These are phyloP conservation scores for Ammopiptanthus mongolicus DNA, from an alignment of 306 rosid genomes.

Conservation along the genomic window DNA sequence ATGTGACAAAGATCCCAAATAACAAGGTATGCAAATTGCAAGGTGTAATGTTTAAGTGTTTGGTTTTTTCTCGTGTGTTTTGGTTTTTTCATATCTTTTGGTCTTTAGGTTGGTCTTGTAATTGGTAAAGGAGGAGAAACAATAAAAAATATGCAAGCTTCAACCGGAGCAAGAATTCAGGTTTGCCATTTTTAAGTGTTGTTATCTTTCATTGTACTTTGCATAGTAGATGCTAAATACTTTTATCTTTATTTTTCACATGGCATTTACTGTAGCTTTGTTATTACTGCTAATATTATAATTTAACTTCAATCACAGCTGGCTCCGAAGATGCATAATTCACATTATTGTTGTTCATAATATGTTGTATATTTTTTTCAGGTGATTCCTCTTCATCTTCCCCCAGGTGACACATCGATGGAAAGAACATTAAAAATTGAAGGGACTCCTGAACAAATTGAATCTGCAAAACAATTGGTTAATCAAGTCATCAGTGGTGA, in stretches of 20 bases:
- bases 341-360: background rate
- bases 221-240: background rate
- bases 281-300: background rate
- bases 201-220: background rate
- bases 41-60: background rate
- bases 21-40: conserved; percentile 55
- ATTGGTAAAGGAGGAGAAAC: conserved; percentile 99
- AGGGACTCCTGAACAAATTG: conserved; percentile 86
- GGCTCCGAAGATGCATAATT: background rate
- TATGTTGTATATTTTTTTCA: conserved; percentile 15
- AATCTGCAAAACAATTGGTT: conserved; percentile 81
- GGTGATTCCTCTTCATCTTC: conserved; percentile 98
- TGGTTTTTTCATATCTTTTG: background rate
- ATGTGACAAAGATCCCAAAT: conserved; percentile 72
- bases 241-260: background rate
- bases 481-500: conserved; percentile 82
- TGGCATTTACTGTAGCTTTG: background rate
- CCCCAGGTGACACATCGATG: conserved; percentile 83
- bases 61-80: background rate
- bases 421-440: conserved; percentile 92
- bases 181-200: conserved; percentile 30
- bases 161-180: conserved; percentile 92
- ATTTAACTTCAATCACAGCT: background rate
- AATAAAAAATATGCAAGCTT: conserved; percentile 86
- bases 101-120: conserved; percentile 83